A percentile compares a stretch with the other conserved stretches of the same genome.
These are phyloP conservation scores for Drechslerella stenobrocha DNA, from an alignment of 2,329 filamentous ascomycete genomes.

Conservation along the genomic window DNA sequence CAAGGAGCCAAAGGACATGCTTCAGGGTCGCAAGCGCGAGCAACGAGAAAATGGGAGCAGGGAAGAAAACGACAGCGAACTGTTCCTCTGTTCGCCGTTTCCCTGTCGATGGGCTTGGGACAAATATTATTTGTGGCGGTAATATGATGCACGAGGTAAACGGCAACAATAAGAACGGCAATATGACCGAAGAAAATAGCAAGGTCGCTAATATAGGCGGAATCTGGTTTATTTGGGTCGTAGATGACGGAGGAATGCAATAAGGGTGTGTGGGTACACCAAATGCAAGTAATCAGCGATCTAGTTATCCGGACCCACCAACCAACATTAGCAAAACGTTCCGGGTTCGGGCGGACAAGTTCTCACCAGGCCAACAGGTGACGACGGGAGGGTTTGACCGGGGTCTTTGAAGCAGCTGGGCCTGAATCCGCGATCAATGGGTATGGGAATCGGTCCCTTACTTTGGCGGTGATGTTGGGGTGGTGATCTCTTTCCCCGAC, in stretches of 20 bases:
- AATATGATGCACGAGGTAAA: background rate
- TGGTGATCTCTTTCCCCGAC: background rate
- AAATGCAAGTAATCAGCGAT: constrained; percentile 22
- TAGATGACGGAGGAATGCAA: background rate
- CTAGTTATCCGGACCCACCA: constrained; percentile 31
- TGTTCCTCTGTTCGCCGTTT: background rate
- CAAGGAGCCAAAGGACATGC: constrained; percentile 48
- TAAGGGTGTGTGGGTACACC: constrained; percentile 16
- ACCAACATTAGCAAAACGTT: constrained; percentile 36
- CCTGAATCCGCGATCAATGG: constrained; percentile 10
- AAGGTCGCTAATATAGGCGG: background rate
- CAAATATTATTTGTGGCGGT: background rate
- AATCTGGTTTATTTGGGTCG: constrained; percentile 7
- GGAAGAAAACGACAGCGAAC: background rate
- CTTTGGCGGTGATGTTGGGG: no score
- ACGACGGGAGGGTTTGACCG: constrained; percentile 5
- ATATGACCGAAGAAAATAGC: background rate
- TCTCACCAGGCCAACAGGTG: constrained; percentile 9
- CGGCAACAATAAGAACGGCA: background rate
- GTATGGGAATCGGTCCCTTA: background rate
- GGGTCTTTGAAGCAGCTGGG: constrained; percentile 2
- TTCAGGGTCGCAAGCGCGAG: constrained; percentile 23
- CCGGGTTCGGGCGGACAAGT: constrained; percentile 23
- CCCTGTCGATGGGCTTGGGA: background rate
- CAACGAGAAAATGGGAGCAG: background rate